Evolutionary conservation across 1,139 yeast genomes (phyloP).

Genomic region (Suhomyces anneliseae): DNA sequence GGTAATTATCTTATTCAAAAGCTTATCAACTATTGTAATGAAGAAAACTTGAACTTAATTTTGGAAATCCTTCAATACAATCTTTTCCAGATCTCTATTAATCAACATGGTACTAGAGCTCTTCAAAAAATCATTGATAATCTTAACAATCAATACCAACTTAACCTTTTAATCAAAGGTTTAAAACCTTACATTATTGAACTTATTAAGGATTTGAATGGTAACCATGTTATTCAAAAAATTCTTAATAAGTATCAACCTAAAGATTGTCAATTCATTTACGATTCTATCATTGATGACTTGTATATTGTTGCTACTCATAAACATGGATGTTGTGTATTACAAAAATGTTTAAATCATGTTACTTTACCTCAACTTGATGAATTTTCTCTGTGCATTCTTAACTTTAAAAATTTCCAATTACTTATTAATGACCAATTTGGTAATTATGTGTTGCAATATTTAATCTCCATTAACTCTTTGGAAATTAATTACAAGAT

Average conservation of each 20-base stretch:
- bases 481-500: slow-evolving; percentile 37
- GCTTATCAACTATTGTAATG: slow-evolving; percentile 35
- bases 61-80: slow-evolving; percentile 41
- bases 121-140: slow-evolving; percentile 46
- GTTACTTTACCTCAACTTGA: slow-evolving; percentile 39
- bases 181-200: slow-evolving; percentile 52
- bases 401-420: slow-evolving; percentile 35
- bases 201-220: slow-evolving; percentile 47
- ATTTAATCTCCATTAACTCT: slow-evolving; percentile 43
- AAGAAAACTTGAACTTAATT: slow-evolving; percentile 37
- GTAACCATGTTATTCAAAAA: slow-evolving; percentile 51
- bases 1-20: slow-evolving; percentile 31
- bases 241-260: slow-evolving; percentile 43
- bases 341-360: slow-evolving; percentile 49
- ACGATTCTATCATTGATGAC: slow-evolving; percentile 39
- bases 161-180: slow-evolving; percentile 49
- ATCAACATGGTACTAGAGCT: slow-evolving; percentile 49
- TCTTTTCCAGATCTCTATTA: slow-evolving; percentile 47
- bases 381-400: slow-evolving; percentile 38
- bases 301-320: slow-evolving; percentile 47
- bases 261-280: slow-evolving; percentile 44
- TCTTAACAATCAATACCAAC: slow-evolving; percentile 37
- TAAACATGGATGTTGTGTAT: slow-evolving; percentile 51
- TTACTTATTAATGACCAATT: slow-evolving; percentile 44
- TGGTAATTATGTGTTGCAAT: slow-evolving; percentile 51